Evolutionary conservation across 2,329 filamentous ascomycete species (phyloP), one percentile per base, ranked within the genome.

Genomic region (Alternaria ethzedia): DNA sequence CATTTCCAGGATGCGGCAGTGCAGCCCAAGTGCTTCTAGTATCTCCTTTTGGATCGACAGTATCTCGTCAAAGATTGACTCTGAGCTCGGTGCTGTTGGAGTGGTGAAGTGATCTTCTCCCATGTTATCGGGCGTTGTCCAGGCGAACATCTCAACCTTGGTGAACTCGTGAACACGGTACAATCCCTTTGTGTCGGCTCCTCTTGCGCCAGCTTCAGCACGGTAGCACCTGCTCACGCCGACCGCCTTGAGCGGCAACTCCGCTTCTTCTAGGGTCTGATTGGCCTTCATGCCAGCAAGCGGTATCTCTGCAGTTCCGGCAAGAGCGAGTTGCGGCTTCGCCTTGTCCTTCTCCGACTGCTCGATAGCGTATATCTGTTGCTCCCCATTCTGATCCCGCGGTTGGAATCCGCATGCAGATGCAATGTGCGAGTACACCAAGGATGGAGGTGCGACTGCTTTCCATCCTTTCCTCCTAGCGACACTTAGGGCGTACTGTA

Each of bases 121-220:
- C 30, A 60, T 63, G 26, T 72, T 72, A 57, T 88, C 85, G 2
- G 92, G 88, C 28, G 86, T 73, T 5, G 93, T 91, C 96, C 96
- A 99, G 0, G 91, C 94, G 78, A 99, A 98, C 85, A 99, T 90
- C 81, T 99, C 96, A 0, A 99, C 95, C 79, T 99, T 99, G 26
- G 94, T 97, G 81, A 99, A 99, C 81, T 99, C 96, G 81, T 99
- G 96, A 4, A 99, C 96, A 26, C 96, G 91, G 82, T 98, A 99
- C 2, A 99, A 83, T 6, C 96, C 96, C 82, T 97, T 97, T 2
- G 94, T 97, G 71, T 96, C 93, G 23, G 91, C 90, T 28, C 96
- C 96, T 43, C 95, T 87, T 1, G 94, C 92, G 30, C 96, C 96
- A 0, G 96, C 96, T 82, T 99, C 96, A 47, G 96, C 96, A 56